Evolutionary conservation across 2,329 filamentous ascomycete genomes (phyloP).

Genomic region (Neurospora crassa): DNA sequence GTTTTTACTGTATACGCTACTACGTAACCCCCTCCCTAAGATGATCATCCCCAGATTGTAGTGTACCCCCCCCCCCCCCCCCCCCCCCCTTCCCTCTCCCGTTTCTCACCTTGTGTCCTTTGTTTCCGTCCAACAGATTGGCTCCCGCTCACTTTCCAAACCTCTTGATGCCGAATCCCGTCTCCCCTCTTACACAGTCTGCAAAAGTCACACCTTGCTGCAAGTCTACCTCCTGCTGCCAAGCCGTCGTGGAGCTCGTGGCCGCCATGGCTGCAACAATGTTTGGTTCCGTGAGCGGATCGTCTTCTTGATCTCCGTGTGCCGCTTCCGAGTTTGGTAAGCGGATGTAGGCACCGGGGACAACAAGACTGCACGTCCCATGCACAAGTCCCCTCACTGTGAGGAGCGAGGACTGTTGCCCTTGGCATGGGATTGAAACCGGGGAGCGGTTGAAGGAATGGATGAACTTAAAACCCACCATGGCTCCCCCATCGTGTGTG

Average conservation of each 20-base stretch:
- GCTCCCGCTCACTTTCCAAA: neutral
- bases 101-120: neutral
- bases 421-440: neutral
- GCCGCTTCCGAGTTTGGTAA: neutral
- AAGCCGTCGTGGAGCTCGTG: constrained; percentile 17
- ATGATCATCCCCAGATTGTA: neutral
- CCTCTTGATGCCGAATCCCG: neutral
- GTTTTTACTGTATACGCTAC: neutral
- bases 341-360: neutral
- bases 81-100: neutral
- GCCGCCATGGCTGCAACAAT: constrained; percentile 18
- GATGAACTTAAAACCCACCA: neutral
- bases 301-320: neutral
- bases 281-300: constrained; percentile 1
- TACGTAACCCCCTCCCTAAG: neutral
- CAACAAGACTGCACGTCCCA: neutral
- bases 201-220: neutral
- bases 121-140: neutral
- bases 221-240: neutral
- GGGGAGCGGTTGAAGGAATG: neutral
- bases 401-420: neutral
- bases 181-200: neutral
- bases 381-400: neutral
- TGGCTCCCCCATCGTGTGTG: neutral
- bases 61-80: neutral